These are phyloP conservation scores for Selaginella moellendorffii DNA, from an alignment of 75 land plant genomes.

Conservation along the genomic window DNA sequence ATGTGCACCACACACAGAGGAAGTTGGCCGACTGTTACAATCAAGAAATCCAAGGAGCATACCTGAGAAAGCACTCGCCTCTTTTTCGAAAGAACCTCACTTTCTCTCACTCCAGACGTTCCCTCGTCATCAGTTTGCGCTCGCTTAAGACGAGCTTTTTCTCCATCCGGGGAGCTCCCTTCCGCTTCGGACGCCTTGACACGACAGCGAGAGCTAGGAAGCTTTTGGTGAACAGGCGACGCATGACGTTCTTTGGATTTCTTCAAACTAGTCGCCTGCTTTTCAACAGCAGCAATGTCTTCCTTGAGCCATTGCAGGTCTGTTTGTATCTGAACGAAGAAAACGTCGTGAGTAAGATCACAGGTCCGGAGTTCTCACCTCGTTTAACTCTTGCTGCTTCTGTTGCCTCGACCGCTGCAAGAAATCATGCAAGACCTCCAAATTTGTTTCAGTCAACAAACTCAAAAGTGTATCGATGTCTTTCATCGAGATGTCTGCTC, in stretches of 20 bases:
- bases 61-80: not conserved
- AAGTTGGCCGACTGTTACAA: not conserved
- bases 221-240: conserved; percentile 29
- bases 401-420: conserved; percentile 61
- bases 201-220: too few species aligned
- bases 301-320: conserved; percentile 85
- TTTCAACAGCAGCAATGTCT: conserved; percentile 70
- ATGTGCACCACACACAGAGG: not conserved
- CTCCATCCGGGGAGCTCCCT: too few species aligned
- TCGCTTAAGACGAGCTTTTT: too few species aligned
- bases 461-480: conserved; percentile 63
- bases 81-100: not conserved
- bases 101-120: too few species aligned
- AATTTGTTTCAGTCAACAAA: conserved; percentile 72
- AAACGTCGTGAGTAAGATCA: not conserved
- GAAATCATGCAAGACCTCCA: conserved; percentile 81
- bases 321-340: conserved; percentile 48
- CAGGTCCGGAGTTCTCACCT: conserved; percentile 28
- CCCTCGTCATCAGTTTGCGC: too few species aligned
- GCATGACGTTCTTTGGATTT: conserved; percentile 65
- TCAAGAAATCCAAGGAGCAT: not conserved
- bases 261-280: conserved; percentile 47
- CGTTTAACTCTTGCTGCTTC: conserved; percentile 73
- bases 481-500: conserved; percentile 81
- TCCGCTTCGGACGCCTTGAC: too few species aligned